Conservation (phyloP, 768 basidiomycete genomes). For the Leccinum truebloodii region DNA sequence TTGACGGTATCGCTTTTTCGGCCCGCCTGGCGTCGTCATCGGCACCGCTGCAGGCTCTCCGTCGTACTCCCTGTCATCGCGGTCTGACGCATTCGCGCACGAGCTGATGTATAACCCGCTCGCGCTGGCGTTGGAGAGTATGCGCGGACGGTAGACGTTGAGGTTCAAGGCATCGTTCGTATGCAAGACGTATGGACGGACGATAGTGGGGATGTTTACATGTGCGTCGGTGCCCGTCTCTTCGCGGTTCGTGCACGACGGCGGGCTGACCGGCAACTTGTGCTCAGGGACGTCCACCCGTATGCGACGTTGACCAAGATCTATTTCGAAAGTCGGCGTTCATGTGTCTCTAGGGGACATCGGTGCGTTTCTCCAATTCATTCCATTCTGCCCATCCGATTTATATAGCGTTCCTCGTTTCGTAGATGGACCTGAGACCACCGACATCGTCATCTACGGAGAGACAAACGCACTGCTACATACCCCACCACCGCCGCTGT, state of each 20-base stretch:
- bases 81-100: constrained; percentile 26
- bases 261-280: neutral
- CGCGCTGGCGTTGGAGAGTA: constrained; percentile 73
- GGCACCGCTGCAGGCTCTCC: neutral
- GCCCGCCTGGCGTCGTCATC: constrained; percentile 37
- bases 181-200: constrained; percentile 63
- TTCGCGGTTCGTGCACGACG: neutral
- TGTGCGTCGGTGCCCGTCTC: constrained; percentile 28
- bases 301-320: constrained; percentile 57
- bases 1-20: constrained; percentile 75
- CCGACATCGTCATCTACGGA: no score
- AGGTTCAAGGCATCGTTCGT: constrained; percentile 55
- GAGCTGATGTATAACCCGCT: constrained; percentile 66
- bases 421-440: no score
- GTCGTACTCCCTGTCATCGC: neutral
- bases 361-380: constrained; percentile 36
- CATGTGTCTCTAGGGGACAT: constrained; percentile 71
- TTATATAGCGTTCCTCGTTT: neutral
- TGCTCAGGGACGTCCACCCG: constrained; percentile 67
- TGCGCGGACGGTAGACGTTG: constrained; percentile 72
- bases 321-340: constrained; percentile 75
- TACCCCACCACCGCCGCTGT: no score
- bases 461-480: no score
- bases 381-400: neutral
- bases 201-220: constrained; percentile 43